Percentiles rank a stretch among this genome's conserved stretches.
phyloP scores from a whole-genome alignment of 805 yeast genomes.

The Ogataea methanolica region DNA sequence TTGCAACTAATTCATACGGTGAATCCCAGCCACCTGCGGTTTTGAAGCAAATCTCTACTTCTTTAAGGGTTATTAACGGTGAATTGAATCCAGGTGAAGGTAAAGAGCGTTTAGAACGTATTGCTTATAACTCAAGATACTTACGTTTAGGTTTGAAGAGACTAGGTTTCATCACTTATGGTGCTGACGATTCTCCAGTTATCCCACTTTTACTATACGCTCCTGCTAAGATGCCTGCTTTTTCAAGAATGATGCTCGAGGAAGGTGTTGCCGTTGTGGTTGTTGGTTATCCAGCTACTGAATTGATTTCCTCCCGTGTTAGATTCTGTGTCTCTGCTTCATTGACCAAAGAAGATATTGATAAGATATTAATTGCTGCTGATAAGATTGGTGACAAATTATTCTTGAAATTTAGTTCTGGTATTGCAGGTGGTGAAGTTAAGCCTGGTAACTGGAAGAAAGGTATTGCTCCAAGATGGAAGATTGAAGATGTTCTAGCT shows the following conservation, averaged over 20 bases:
- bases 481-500: slow-evolving; percentile 69
- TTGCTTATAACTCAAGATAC: slow-evolving; percentile 94
- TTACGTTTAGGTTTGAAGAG: slow-evolving; percentile 85
- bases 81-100: slow-evolving; percentile 91
- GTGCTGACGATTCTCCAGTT: slow-evolving; percentile 96
- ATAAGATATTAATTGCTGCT: slow-evolving; percentile 63
- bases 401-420: slow-evolving; percentile 72
- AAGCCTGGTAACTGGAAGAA: slow-evolving; percentile 50
- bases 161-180: slow-evolving; percentile 90
- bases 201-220: slow-evolving; percentile 82
- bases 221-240: slow-evolving; percentile 93
- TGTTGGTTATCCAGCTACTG: slow-evolving; percentile 98
- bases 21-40: slow-evolving; percentile 93
- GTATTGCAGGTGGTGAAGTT: slow-evolving; percentile 59
- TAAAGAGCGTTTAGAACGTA: slow-evolving; percentile 79
- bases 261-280: slow-evolving; percentile 89
- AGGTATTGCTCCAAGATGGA: slow-evolving; percentile 66
- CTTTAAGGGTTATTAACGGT: slow-evolving; percentile 76
- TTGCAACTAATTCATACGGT: slow-evolving; percentile 69
- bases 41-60: slow-evolving; percentile 77
- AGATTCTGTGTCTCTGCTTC: slow-evolving; percentile 92
- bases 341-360: slow-evolving; percentile 90
- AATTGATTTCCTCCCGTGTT: slow-evolving; percentile 81
- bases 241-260: slow-evolving; percentile 75
- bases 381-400: slow-evolving; percentile 75